Evolutionary conservation across 306 rosid species (phyloP).

Genomic region (Potentilla sterilis): DNA sequence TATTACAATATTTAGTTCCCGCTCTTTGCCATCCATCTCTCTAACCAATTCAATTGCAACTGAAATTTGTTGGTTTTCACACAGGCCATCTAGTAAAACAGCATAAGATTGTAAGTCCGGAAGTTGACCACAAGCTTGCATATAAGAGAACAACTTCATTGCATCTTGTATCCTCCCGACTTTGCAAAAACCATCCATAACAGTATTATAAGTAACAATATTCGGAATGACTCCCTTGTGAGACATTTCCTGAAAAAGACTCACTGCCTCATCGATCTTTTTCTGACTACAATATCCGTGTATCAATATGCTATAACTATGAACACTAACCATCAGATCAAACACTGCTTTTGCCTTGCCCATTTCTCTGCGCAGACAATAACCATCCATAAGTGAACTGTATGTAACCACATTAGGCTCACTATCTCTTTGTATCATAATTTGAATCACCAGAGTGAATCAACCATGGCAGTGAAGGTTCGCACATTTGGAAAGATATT

Average conservation of each 20-base stretch:
- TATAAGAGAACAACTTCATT: neutral
- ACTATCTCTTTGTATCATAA: neutral
- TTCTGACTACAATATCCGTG: neutral
- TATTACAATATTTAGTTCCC: too few relatives aligned
- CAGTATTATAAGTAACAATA: neutral
- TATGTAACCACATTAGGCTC: neutral
- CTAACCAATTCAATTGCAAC: neutral
- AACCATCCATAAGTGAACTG: neutral
- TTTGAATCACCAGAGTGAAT: neutral
- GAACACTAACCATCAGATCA: neutral
- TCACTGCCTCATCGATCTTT: neutral
- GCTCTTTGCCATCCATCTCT: neutral
- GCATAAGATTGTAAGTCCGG: neutral
- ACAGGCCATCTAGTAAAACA: neutral
- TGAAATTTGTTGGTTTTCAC: too few relatives aligned
- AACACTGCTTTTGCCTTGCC: neutral
- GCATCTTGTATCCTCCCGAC: neutral
- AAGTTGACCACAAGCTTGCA: neutral
- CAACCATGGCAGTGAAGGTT: neutral
- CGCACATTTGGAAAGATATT: neutral
- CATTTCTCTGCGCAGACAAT: neutral
- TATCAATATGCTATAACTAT: slow-evolving; percentile 9
- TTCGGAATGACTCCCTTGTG: slow-evolving; percentile 5
- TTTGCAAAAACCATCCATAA: neutral
- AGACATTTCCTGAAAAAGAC: slow-evolving; percentile 11